These are phyloP conservation scores for Saturnispora dispora DNA, from an alignment of 805 yeast genomes.

Conservation along the genomic window DNA sequence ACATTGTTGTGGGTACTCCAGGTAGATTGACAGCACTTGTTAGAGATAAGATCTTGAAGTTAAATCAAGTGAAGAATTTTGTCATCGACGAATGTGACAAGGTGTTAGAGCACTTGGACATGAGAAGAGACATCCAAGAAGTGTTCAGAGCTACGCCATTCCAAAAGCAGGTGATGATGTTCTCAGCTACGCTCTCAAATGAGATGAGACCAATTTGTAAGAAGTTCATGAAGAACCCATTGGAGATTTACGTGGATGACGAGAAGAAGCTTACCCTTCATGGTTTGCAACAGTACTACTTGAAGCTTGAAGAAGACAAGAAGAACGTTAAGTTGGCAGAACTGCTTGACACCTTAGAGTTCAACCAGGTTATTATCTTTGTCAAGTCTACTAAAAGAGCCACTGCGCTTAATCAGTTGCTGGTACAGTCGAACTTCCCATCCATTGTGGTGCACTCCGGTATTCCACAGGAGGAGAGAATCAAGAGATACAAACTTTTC, in stretches of 20 bases:
- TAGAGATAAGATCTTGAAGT: conserved; percentile 79
- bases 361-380: conserved; percentile 95
- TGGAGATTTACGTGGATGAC: conserved; percentile 95
- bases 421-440: conserved; percentile 92
- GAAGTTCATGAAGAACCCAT: conserved; percentile 95
- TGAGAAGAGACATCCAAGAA: conserved; percentile 99
- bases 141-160: conserved; percentile 96
- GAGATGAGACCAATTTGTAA: conserved; percentile 96
- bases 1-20: conserved; percentile 95
- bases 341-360: conserved; percentile 85
- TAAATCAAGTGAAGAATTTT: conserved; percentile 84
- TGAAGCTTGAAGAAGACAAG: conserved; percentile 82
- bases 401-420: conserved; percentile 76
- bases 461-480: conserved; percentile 95
- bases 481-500: conserved; percentile 89
- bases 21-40: conserved; percentile 95
- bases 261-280: conserved; percentile 95
- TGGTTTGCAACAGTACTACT: conserved; percentile 94
- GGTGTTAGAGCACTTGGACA: conserved; percentile 75
- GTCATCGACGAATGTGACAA: conserved; percentile 98
- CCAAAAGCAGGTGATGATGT: conserved; percentile 99
- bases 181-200: conserved; percentile 88
- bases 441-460: conserved; percentile 95
- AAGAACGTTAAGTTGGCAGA: conserved; percentile 91
- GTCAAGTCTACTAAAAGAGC: conserved; percentile 91